Evolutionary conservation across 148 eudicot species (phyloP).

Genomic region (Rhododendron griersonianum): DNA sequence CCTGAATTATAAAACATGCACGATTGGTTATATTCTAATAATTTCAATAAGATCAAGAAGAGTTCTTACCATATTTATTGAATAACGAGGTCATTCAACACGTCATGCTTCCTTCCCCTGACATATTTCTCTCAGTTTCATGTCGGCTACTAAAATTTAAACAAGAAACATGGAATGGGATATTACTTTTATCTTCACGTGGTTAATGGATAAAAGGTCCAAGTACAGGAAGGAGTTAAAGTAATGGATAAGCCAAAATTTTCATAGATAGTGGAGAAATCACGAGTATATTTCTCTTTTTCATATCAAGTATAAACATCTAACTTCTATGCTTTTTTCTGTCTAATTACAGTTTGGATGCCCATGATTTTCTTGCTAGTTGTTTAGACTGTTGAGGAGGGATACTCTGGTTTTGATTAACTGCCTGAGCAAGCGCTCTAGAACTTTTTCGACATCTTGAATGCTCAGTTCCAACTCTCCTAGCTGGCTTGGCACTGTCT

Average conservation of each 20-base stretch:
- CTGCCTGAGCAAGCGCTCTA: slow-evolving; percentile 24
- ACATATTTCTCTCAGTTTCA: neutral
- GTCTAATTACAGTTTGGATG: neutral
- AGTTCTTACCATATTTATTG: neutral
- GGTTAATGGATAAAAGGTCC: neutral
- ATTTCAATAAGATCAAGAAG: neutral
- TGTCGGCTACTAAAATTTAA: neutral
- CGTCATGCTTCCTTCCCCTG: neutral
- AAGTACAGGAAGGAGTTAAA: neutral
- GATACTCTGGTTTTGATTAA: slow-evolving; percentile 29
- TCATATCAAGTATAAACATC: neutral
- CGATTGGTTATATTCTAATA: neutral
- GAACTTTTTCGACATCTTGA: slow-evolving; percentile 20
- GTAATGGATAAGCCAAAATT: neutral
- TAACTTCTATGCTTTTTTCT: neutral
- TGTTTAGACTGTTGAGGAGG: slow-evolving; percentile 25
- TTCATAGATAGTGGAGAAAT: neutral
- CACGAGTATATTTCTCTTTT: neutral
- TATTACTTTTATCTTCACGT: neutral
- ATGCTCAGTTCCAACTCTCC: slow-evolving; percentile 15
- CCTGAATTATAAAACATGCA: neutral
- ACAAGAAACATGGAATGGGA: neutral
- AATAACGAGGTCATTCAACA: neutral
- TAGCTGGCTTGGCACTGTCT: slow-evolving; percentile 11
- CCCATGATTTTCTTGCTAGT: slow-evolving; percentile 2